A percentile compares a stretch with the other conserved stretches of the same genome.
phyloP scores from a whole-genome alignment of 805 yeast genomes.

The Metschnikowia orientalis region DNA sequence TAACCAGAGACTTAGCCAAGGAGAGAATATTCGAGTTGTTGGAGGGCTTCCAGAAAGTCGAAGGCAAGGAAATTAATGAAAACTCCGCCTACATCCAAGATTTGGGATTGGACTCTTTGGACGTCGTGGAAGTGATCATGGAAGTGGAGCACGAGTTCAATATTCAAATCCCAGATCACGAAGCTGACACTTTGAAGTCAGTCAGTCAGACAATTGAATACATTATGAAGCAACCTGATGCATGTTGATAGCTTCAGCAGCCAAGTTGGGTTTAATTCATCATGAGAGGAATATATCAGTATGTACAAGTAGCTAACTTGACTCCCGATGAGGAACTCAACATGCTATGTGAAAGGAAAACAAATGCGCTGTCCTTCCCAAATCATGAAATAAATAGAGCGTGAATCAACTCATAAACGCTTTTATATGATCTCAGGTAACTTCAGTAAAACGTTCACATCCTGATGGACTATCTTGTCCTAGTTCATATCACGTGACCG shows the following conservation, averaged over 20 bases:
- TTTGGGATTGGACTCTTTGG: slow-evolving; percentile 45
- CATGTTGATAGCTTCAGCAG: slow-evolving; percentile 32
- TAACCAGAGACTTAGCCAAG: slow-evolving; percentile 57
- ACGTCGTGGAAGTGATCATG: slow-evolving; percentile 45
- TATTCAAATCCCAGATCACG: slow-evolving; percentile 45
- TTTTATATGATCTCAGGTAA: too few relatives aligned
- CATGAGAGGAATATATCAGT: neutral
- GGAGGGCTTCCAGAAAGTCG: slow-evolving; percentile 60
- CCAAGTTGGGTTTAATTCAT: neutral
- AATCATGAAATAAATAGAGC: neutral
- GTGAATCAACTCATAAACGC: too few relatives aligned
- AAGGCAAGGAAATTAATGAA: slow-evolving; percentile 36
- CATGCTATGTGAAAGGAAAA: too few relatives aligned
- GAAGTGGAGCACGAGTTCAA: slow-evolving; percentile 46
- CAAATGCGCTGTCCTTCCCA: too few relatives aligned
- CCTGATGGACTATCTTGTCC: too few relatives aligned
- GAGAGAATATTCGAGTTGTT: slow-evolving; percentile 61
- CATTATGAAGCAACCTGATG: slow-evolving; percentile 40
- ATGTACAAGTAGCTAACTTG: too few relatives aligned
- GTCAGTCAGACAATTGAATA: slow-evolving; percentile 44
- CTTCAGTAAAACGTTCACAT: too few relatives aligned
- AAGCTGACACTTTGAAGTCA: slow-evolving; percentile 43
- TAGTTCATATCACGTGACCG: slow-evolving; percentile 16
- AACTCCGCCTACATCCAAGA: slow-evolving; percentile 35
- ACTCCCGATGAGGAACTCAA: too few relatives aligned